These are phyloP conservation scores for Acanthamoeba healyi DNA, from an alignment of 208 protist genomes.

Conservation along the genomic window DNA sequence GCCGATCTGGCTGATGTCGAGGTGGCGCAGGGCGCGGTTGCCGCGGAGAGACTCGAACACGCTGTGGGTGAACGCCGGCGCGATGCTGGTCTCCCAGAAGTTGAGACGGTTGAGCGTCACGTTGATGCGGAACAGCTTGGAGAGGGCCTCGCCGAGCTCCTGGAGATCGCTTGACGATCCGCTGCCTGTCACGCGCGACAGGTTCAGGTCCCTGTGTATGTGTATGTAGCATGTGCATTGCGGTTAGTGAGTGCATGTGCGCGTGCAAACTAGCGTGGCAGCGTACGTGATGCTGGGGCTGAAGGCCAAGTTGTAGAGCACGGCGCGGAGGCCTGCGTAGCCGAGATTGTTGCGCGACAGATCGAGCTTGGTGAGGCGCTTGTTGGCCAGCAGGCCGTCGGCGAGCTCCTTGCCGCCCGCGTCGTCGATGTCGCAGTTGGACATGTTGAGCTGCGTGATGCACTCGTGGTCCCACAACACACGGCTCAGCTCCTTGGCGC, in stretches of 20 bases:
- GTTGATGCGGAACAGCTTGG: slow-evolving; percentile 73
- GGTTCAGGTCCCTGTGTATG: slow-evolving; percentile 28
- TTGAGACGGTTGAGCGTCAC: slow-evolving; percentile 15
- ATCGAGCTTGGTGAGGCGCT: slow-evolving; percentile 41
- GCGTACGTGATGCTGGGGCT: slow-evolving; percentile 6
- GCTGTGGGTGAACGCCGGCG: neutral
- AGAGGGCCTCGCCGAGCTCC: slow-evolving; percentile 55
- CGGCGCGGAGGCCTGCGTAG: slow-evolving; percentile 54
- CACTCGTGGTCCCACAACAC: slow-evolving; percentile 63
- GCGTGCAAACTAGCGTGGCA: neutral
- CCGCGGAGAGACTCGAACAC: slow-evolving; percentile 40
- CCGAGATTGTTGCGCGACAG: slow-evolving; percentile 12
- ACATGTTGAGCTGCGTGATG: slow-evolving; percentile 57
- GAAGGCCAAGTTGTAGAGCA: slow-evolving; percentile 72
- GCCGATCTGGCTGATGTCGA: slow-evolving; percentile 59
- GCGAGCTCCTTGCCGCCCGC: slow-evolving; percentile 61
- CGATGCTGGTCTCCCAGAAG: slow-evolving; percentile 64
- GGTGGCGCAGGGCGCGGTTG: slow-evolving; percentile 33
- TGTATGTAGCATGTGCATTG: neutral
- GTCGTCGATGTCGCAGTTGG: slow-evolving; percentile 53
- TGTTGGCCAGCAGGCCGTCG: slow-evolving; percentile 70
- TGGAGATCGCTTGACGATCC: neutral
- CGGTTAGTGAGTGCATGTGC: neutral
- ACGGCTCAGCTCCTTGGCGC: slow-evolving; percentile 38
- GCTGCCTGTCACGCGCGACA: neutral